Evolutionary conservation across 306 rosid genomes (phyloP).

Genomic region (Prunus persica): DNA sequence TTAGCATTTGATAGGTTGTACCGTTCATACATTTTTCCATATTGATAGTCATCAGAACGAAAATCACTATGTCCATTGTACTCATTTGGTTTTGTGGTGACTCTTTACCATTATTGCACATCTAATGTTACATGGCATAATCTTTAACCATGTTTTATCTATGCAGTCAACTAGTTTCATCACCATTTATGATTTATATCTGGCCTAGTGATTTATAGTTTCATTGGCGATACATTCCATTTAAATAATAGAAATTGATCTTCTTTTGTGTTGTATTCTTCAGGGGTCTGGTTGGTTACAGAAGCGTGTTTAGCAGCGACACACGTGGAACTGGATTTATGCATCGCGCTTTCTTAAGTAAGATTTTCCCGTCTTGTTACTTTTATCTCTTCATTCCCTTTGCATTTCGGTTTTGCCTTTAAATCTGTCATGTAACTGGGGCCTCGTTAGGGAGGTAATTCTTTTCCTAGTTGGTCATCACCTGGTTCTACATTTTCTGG

Average conservation of each 20-base stretch:
- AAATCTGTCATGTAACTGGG: background rate
- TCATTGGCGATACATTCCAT: background rate
- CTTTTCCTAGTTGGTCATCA: background rate
- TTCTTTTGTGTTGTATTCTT: slow-evolving; percentile 20
- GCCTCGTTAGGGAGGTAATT: background rate
- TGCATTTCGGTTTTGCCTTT: background rate
- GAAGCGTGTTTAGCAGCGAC: slow-evolving; percentile 94
- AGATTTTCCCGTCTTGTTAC: slow-evolving; percentile 2
- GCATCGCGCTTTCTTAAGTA: slow-evolving; percentile 96
- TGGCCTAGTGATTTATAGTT: background rate
- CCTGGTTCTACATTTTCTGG: background rate
- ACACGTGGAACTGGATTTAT: slow-evolving; percentile 99
- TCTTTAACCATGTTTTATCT: background rate
- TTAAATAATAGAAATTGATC: background rate
- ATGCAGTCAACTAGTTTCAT: background rate
- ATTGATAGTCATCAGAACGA: background rate
- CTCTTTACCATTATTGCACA: background rate
- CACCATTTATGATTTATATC: background rate
- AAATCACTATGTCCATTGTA: background rate
- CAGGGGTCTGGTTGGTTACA: slow-evolving; percentile 98
- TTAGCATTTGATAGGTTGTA: background rate
- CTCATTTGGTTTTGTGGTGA: background rate
- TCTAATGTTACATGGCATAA: background rate
- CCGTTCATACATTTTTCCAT: background rate
- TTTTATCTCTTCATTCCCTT: background rate